Evolutionary conservation across 2,329 filamentous ascomycete genomes (phyloP), one percentile per base, ranked within the genome.

Genomic region (Trichoderma sp.): DNA sequence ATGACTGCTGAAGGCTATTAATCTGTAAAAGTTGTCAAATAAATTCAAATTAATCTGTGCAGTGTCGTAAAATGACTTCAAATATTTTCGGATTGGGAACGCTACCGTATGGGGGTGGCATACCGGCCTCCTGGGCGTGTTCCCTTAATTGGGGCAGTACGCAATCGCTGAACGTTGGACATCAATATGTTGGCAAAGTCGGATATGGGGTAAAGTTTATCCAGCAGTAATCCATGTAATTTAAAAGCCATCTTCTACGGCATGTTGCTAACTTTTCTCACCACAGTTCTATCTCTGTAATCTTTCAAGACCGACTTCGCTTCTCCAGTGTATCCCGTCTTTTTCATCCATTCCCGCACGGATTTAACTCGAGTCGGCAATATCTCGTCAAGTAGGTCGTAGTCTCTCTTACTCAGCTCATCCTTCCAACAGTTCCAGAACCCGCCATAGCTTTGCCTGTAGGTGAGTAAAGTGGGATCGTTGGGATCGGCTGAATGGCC

Each of bases 401-500:
- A 61, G 24, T 61, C 56, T 18, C 51, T 61, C 21, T 61, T 62
- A 2, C 36, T 69, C 24, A 69, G 30, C 21, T 56, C 24, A 57
- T 67, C 47, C 24, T 67, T 67, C 64, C 64, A 67, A 8, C 32
- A 32, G n/a, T 36, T 67, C 64, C 47, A 67, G n/a, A 67, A 67
- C 5, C 64, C 64, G 4, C 47, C 30, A 2, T 56, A 67, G 64
- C 39, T 67, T 28, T 67, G 47, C 18, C 64, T 51, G 8, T 36
- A 67, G 5, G 64, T 67, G 28, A 56, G 34, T 6, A 67, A 24
- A 26, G 64, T 67, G 5, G 64, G n/a, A n/a, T 67, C 26, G 2
- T 67, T 26, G 6, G 15, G 24, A 28, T 67, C 47, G 2, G 64
- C 28, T 14, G 64, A 36, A 36, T 67, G 64, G 32, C 61, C 61